Evolutionary conservation across 2,329 filamentous ascomycete genomes (phyloP), one percentile per base, ranked within the genome.

Genomic region (Tolypocladium paradoxum): DNA sequence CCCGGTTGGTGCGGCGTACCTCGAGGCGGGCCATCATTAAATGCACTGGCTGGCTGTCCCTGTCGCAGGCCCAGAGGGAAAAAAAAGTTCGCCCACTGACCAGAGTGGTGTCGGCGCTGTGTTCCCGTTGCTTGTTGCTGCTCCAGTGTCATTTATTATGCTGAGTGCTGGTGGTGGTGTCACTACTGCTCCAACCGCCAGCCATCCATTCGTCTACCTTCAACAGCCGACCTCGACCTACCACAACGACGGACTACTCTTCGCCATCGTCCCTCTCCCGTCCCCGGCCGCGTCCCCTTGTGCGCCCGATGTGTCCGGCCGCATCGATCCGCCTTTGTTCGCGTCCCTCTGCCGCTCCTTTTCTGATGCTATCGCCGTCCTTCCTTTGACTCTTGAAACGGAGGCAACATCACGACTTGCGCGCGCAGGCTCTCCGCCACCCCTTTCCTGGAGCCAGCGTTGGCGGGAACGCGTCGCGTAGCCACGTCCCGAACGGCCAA

Each of bases 391-490:
- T 53, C 55, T 60, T 60, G 53, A 50, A 43, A 54, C 52, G 57
- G 57, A 61, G 53, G 57, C 49, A 22, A 22, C 52, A 35, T 45
- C 54, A 22, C 48, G 18, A 36, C 33, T 37, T 43, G 38, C 47
- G 46, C 48, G 43, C 49, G 49, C 47, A 50, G 50, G 20, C 16
- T 24, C 14, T 51, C 38, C 16, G 9, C 43, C 16, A 18, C 35
- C 48, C 48, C 48, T 49, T 49, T 49, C 48, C 24, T 7, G 48
- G 8, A 33, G 43, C 43, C 43, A 20, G 7, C 20, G 9, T 14
- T 3, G 6, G 29, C 48, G 33, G 46, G 50, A 38, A 63, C 67
- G 67, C 67, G 65, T 68, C 67, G 64, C 66, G 65, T 62, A 57
- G 52, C 50, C 34, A 51, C 48, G 35, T 33, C 31, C 34, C 40